Conservation (phyloP, 805 yeast genomes). For the Candida germanica region DNA sequence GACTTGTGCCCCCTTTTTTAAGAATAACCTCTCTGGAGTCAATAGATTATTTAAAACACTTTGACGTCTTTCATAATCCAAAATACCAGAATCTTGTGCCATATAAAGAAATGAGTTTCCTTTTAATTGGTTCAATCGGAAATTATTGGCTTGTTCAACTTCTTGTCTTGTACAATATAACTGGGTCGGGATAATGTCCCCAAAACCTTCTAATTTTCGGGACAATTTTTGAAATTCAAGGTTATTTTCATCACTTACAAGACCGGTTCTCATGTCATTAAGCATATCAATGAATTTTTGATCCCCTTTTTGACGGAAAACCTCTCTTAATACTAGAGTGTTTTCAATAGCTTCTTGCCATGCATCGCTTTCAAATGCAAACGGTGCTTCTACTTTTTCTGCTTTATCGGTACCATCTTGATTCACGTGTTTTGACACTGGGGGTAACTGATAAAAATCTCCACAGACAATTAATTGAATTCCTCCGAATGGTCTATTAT, state of each 20-base stretch:
- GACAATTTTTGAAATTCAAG: conserved; percentile 48
- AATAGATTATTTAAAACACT: conserved; percentile 53
- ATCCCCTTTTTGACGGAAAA: conserved; percentile 78
- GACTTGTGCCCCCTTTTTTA: conserved; percentile 76
- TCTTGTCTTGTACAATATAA: conserved; percentile 70
- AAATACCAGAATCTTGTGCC: conserved; percentile 55
- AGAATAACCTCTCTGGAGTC: conserved; percentile 53
- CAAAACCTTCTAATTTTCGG: conserved; percentile 49
- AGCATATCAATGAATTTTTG: conserved; percentile 66
- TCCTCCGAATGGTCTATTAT: conserved; percentile 68
- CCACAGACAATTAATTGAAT: conserved; percentile 76
- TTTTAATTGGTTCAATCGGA: conserved; percentile 44
- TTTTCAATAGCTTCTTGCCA: conserved; percentile 60
- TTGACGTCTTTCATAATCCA: conserved; percentile 42
- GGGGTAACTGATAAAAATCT: conserved; percentile 81
- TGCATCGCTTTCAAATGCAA: conserved; percentile 62
- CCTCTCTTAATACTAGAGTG: conserved; percentile 59
- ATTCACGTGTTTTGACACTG: conserved; percentile 46
- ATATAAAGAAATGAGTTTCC: conserved; percentile 43
- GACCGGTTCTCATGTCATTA: conserved; percentile 69
- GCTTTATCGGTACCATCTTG: conserved; percentile 22
- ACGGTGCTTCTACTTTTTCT: conserved; percentile 26
- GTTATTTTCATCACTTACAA: conserved; percentile 46
- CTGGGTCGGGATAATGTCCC: conserved; percentile 70
- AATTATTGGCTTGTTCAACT: conserved; percentile 63